phyloP scores from a whole-genome alignment of 805 yeast species.

The Schwanniomyces yamadae region DNA sequence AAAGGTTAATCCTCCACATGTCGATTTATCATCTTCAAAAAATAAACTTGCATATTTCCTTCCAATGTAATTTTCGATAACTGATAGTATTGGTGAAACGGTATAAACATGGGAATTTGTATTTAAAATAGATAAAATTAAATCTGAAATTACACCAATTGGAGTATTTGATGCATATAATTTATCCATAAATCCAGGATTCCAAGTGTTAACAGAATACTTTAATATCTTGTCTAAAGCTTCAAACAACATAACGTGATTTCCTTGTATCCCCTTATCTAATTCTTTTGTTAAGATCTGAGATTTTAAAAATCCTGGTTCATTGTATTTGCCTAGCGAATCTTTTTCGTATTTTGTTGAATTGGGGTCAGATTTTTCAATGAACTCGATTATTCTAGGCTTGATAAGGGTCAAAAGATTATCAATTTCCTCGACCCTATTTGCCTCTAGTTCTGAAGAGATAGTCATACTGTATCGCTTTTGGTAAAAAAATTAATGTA shows the following conservation, averaged over 20 bases:
- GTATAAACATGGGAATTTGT: slow-evolving; percentile 86
- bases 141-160: slow-evolving; percentile 73
- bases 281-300: slow-evolving; percentile 27
- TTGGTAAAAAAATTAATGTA: too few relatives aligned
- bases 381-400: slow-evolving; percentile 52
- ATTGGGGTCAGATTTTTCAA: slow-evolving; percentile 44
- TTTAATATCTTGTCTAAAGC: slow-evolving; percentile 57
- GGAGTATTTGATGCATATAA: slow-evolving; percentile 85
- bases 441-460: slow-evolving; percentile 40
- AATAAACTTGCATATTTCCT: slow-evolving; percentile 67
- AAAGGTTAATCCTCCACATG: slow-evolving; percentile 80
- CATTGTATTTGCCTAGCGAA: slow-evolving; percentile 50
- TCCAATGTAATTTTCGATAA: slow-evolving; percentile 69
- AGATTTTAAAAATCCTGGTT: slow-evolving; percentile 48
- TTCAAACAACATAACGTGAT: slow-evolving; percentile 40
- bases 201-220: slow-evolving; percentile 82
- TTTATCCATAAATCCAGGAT: slow-evolving; percentile 81
- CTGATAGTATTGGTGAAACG: slow-evolving; percentile 76
- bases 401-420: slow-evolving; percentile 49
- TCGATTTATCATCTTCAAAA: slow-evolving; percentile 40
- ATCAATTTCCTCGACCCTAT: slow-evolving; percentile 59
- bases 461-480: slow-evolving; percentile 13
- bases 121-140: slow-evolving; percentile 65
- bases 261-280: slow-evolving; percentile 30
- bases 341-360: slow-evolving; percentile 31